Evolutionary conservation across 805 yeast species (phyloP), one percentile per base, ranked within the genome.

Genomic region (Kodamaea laetipori): DNA sequence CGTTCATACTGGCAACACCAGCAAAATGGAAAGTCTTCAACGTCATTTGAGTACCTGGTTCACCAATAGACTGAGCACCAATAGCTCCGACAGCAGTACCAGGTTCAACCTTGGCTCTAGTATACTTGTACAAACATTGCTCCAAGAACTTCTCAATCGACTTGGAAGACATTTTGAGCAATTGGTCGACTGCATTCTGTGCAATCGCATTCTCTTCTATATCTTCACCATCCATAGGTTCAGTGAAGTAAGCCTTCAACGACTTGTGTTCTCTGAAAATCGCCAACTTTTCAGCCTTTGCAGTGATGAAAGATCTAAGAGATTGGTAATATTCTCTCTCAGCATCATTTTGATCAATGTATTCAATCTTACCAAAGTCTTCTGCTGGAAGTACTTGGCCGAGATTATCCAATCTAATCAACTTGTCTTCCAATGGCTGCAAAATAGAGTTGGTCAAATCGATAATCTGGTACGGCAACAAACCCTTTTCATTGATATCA

Each of bases 81-180:
- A 94, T 90, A 18, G 99, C 98, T 53, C 99, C 99, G 43, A 94
- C 98, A 2, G 99, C 99, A 3, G 99, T 94, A 49, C 98, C 99
- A 1, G 99, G 99, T 64, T 94, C 99, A 12, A 94, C 97, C 67
- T 83, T 84, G 6, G 99, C 97, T 53, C 84, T 77, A 43, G 81
- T 80, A 59, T 94, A 94, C 67, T 94, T 94, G 53, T 72, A 70
- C 47, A 92, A 74, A 53, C 97, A 86, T 54, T 86, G 78, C 37
- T 78, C 75, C 57, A 94, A 69, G 66, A 94, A 94, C 51, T 73
- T 77, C 11, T 63, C 64, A 12, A 94, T 77, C 50, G 84, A 73
- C 13, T 61, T 58, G 31, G 75, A 72, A 1, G 95, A 77, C 34
- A 94, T 81, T 58, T 85, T 84, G 50, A 77, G 68, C 24, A 86